Evolutionary conservation across 495 filamentous ascomycete species (phyloP).

Genomic region (Penicillium silybi): DNA sequence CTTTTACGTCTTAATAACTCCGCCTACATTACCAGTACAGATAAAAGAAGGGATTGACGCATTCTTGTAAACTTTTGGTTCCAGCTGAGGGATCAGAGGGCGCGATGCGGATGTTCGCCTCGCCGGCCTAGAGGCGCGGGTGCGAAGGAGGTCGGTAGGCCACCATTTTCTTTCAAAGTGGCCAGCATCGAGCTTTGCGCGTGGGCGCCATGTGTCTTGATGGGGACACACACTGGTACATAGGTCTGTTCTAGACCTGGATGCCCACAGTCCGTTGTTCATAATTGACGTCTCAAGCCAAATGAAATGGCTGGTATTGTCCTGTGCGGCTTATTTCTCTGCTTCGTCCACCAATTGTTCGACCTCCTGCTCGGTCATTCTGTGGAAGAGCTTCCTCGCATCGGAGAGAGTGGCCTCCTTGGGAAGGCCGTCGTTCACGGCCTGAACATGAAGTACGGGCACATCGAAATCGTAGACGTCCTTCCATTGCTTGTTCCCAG

Average conservation of each 20-base stretch:
- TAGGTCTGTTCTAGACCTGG: background rate
- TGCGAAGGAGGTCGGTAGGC: too few relatives aligned
- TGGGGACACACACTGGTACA: background rate
- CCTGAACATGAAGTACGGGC: constrained; percentile 72
- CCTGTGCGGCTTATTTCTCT: constrained; percentile 27
- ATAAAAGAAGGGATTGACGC: too few relatives aligned
- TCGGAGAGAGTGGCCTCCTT: constrained; percentile 39
- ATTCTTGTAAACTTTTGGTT: too few relatives aligned
- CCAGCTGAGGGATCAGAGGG: too few relatives aligned
- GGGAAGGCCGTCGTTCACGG: constrained; percentile 32
- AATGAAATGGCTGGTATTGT: background rate
- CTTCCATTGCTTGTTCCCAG: constrained; percentile 64
- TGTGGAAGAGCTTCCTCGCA: constrained; percentile 78
- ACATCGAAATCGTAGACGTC: constrained; percentile 86
- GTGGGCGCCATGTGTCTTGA: too few relatives aligned
- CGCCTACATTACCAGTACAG: too few relatives aligned
- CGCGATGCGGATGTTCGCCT: too few relatives aligned
- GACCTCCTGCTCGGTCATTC: constrained; percentile 68
- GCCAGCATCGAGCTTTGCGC: too few relatives aligned
- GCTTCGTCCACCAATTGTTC: constrained; percentile 64
- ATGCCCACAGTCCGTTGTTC: background rate
- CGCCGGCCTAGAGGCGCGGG: too few relatives aligned
- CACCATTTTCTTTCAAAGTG: too few relatives aligned
- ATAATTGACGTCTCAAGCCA: background rate
- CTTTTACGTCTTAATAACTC: too few relatives aligned